A percentile compares a stretch with the other conserved stretches of the same genome.
These are phyloP conservation scores for Eimeria brunetti DNA, from an alignment of 169 alveolate genomes.

Conservation along the genomic window DNA sequence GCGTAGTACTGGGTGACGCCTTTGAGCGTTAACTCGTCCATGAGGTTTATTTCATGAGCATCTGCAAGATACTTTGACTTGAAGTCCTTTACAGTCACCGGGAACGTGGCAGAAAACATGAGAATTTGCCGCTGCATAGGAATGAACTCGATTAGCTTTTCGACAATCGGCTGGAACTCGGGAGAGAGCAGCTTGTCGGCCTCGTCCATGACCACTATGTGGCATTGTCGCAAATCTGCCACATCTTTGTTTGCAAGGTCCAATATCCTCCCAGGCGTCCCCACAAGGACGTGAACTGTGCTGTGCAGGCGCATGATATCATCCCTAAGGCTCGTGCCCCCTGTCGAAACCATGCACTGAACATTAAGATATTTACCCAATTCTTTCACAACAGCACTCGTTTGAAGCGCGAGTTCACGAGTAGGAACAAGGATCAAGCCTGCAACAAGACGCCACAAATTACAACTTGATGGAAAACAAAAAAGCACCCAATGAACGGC, in stretches of 20 bases:
- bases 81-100: slow-evolving; percentile 98
- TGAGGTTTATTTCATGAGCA: slow-evolving; percentile 97
- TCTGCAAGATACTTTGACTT: slow-evolving; percentile 96
- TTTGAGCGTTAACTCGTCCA: slow-evolving; percentile 99
- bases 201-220: slow-evolving; percentile 97
- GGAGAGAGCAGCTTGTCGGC: slow-evolving; percentile 99
- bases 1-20: slow-evolving; percentile 99
- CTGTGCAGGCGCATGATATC: slow-evolving; percentile 97
- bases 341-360: slow-evolving; percentile 99
- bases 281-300: slow-evolving; percentile 98
- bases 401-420: slow-evolving; percentile 98
- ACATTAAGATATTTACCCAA: slow-evolving; percentile 98
- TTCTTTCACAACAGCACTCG: slow-evolving; percentile 97
- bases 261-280: slow-evolving; percentile 99
- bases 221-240: slow-evolving; percentile 93
- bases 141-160: slow-evolving; percentile 95
- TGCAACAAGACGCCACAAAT: slow-evolving; percentile 64
- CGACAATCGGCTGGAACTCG: slow-evolving; percentile 98
- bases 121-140: slow-evolving; percentile 96
- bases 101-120: slow-evolving; percentile 99
- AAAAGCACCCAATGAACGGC: neutral
- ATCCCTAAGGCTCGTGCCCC: slow-evolving; percentile 98
- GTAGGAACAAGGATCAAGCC: slow-evolving; percentile 98
- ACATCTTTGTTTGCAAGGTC: slow-evolving; percentile 97
- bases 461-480: neutral